Conservation (phyloP, 2,329 filamentous ascomycete genomes). For the Pseudopithomyces maydicus region DNA sequence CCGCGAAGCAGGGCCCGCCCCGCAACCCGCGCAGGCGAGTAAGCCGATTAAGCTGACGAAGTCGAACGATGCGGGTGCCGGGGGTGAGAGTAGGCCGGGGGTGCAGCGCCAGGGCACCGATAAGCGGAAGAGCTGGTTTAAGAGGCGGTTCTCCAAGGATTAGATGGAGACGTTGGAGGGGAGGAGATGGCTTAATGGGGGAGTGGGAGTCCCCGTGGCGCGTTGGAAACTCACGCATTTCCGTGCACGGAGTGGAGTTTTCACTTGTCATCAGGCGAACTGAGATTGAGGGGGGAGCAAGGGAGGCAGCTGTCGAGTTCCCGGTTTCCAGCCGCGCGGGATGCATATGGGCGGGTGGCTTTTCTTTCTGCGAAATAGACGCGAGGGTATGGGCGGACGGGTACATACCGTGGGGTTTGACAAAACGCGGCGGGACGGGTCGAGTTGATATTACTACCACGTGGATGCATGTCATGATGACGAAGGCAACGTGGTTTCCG, state of each 20-base stretch:
- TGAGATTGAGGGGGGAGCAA: no score
- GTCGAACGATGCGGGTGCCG: constrained; percentile 15
- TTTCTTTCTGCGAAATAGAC: constrained; percentile 5
- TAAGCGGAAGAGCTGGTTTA: constrained; percentile 91
- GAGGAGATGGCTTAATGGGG: not conserved
- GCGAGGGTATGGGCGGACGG: not conserved
- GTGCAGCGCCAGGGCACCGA: constrained; percentile 32
- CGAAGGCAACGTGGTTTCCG: not conserved
- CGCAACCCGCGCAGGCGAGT: constrained; percentile 8
- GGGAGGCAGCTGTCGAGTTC: not conserved
- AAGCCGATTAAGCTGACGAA: constrained; percentile 23
- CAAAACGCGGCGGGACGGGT: not conserved
- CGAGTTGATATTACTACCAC: not conserved
- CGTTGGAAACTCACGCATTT: not conserved
- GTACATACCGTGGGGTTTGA: no score
- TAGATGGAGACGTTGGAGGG: constrained; percentile 23
- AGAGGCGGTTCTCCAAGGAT: constrained; percentile 76
- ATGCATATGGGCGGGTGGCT: constrained; percentile 9
- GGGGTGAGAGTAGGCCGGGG: constrained; percentile 17
- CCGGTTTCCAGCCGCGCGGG: constrained; percentile 9
- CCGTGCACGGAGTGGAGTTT: no score
- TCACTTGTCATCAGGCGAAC: no score
- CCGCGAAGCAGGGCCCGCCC: constrained; percentile 22
- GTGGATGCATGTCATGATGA: constrained; percentile 9
- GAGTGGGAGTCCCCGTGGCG: not conserved